Conservation (phyloP, 148 eudicot genomes). For the Fallopia convolvulus region DNA sequence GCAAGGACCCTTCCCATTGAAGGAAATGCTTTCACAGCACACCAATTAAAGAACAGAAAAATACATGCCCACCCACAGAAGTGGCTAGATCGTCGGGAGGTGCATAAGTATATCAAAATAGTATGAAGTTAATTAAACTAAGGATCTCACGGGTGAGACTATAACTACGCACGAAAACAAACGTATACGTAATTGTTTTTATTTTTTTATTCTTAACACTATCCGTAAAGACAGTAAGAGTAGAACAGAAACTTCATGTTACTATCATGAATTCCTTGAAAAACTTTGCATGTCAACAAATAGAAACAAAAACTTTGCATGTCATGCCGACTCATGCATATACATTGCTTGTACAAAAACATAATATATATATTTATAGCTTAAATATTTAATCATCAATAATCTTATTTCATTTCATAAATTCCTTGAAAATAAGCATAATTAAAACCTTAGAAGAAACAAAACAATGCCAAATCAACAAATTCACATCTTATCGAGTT, state of each 20-base stretch:
- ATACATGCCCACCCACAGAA: too few species aligned
- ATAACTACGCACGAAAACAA: neutral
- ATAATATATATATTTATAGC: neutral
- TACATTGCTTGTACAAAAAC: neutral
- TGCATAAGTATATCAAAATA: too few species aligned
- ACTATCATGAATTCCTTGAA: neutral
- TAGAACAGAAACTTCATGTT: too few species aligned
- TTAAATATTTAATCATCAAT: neutral
- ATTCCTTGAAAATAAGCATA: neutral
- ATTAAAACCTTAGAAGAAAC: neutral
- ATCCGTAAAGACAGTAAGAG: too few species aligned
- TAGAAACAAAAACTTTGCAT: neutral
- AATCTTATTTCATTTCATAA: neutral
- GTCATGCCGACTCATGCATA: neutral
- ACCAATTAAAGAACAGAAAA: neutral
- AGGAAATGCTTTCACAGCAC: neutral
- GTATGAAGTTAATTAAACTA: neutral
- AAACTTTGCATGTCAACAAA: neutral
- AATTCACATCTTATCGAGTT: conserved; percentile 5
- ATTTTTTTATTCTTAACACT: too few species aligned
- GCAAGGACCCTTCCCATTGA: neutral
- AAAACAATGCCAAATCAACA: conserved; percentile 7
- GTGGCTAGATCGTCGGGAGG: too few species aligned
- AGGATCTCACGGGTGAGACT: neutral
- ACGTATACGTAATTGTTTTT: neutral